These are phyloP conservation scores for Sporothrix protearum DNA, from an alignment of 2,329 filamentous ascomycete species.

Conservation along the genomic window DNA sequence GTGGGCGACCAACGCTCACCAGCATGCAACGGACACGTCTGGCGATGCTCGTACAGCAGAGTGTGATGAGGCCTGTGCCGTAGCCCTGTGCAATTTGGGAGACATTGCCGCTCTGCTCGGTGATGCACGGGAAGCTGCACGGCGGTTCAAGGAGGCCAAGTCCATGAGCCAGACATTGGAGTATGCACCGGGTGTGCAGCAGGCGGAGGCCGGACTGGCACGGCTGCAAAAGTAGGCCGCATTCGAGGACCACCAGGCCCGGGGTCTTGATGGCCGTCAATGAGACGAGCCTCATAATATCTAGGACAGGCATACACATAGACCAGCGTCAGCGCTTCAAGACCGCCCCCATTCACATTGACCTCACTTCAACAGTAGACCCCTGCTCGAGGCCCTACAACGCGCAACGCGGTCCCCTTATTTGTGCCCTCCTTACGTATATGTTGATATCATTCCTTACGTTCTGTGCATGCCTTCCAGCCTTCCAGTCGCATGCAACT, in stretches of 20 bases:
- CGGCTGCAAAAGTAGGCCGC: conserved; percentile 6
- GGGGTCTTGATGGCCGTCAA: not conserved
- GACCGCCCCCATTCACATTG: not conserved
- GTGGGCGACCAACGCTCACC: conserved; percentile 76
- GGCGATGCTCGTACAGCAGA: conserved; percentile 67
- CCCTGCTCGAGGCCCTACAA: not conserved
- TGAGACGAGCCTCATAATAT: not conserved
- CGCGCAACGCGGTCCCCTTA: no score
- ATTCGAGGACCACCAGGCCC: not conserved
- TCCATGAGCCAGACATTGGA: conserved; percentile 55
- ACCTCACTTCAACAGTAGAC: not conserved
- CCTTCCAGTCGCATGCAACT: not conserved
- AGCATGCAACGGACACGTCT: conserved; percentile 61
- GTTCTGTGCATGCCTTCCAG: not conserved
- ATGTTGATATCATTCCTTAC: not conserved
- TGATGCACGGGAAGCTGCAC: conserved; percentile 60
- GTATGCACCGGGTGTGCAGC: conserved; percentile 50
- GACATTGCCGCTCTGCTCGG: conserved; percentile 77
- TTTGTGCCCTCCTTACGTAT: not conserved
- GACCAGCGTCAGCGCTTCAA: not conserved
- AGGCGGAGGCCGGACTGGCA: conserved; percentile 51
- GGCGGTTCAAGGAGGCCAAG: conserved; percentile 65
- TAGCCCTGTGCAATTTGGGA: conserved; percentile 80
- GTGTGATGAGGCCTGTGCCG: conserved; percentile 79
- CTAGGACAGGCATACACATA: not conserved